Evolutionary conservation across 2,329 filamentous ascomycete genomes (phyloP).

Genomic region (Botryotinia narcissicola): DNA sequence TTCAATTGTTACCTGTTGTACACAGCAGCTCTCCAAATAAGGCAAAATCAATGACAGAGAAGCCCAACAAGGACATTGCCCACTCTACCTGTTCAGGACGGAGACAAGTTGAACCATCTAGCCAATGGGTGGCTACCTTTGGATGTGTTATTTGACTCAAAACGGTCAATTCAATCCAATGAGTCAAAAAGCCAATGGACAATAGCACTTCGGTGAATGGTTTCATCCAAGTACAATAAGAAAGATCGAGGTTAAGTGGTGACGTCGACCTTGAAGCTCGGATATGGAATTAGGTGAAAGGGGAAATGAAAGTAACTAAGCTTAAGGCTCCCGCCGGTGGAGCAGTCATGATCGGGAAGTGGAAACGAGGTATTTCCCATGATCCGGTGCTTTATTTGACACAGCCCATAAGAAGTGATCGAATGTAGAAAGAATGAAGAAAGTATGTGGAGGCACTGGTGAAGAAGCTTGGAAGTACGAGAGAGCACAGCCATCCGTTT

Average conservation of each 20-base stretch:
- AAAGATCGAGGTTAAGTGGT: background rate
- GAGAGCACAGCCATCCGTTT: background rate
- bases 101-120: background rate
- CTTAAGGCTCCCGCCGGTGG: background rate
- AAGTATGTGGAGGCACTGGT: slow-evolving; percentile 6
- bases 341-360: background rate
- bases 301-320: background rate
- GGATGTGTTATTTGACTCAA: background rate
- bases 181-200: slow-evolving; percentile 14
- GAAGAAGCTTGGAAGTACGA: background rate
- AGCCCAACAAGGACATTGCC: background rate
- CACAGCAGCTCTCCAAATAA: background rate
- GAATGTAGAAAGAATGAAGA: slow-evolving; percentile 9
- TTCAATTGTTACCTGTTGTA: background rate
- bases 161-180: background rate
- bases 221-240: background rate
- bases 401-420: background rate
- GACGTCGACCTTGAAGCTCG: background rate
- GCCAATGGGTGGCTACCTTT: slow-evolving; percentile 9
- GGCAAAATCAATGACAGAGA: background rate
- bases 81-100: background rate
- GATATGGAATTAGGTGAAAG: background rate
- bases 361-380: background rate
- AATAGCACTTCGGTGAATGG: slow-evolving; percentile 6
- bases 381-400: background rate